These are phyloP conservation scores for Geoglossum cookeanum DNA, from an alignment of 2,329 filamentous ascomycete genomes.

Conservation along the genomic window DNA sequence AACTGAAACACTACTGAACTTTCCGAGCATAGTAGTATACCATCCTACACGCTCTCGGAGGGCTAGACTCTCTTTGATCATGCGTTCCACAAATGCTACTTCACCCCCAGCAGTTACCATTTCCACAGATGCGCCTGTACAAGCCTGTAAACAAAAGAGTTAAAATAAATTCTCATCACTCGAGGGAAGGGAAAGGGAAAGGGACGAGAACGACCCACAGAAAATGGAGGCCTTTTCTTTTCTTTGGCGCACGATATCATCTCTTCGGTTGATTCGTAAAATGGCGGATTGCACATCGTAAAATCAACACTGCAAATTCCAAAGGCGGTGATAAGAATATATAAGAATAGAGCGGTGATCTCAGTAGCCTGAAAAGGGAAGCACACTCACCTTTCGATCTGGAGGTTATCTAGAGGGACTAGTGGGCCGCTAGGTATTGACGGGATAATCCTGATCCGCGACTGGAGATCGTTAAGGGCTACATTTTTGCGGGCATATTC, in stretches of 20 bases:
- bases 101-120: slow-evolving; percentile 77
- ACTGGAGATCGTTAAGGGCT: slow-evolving; percentile 39
- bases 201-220: slow-evolving; percentile 29
- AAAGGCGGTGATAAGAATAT: no score
- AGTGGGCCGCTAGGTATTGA: slow-evolving; percentile 34
- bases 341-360: no score
- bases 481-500: slow-evolving; percentile 49
- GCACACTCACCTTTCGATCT: slow-evolving; percentile 19
- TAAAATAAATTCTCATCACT: neutral
- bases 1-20: slow-evolving; percentile 46
- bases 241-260: slow-evolving; percentile 42
- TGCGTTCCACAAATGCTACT: slow-evolving; percentile 48
- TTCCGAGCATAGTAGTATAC: slow-evolving; percentile 87
- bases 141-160: slow-evolving; percentile 19
- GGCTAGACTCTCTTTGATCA: slow-evolving; percentile 48
- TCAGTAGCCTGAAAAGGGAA: no score
- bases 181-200: neutral
- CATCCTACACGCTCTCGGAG: slow-evolving; percentile 49
- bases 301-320: slow-evolving; percentile 43
- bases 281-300: slow-evolving; percentile 86
- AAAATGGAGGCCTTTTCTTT: slow-evolving; percentile 50
- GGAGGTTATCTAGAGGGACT: slow-evolving; percentile 41
- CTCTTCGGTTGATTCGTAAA: slow-evolving; percentile 60
- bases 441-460: slow-evolving; percentile 43
- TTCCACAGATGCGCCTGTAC: slow-evolving; percentile 60